phyloP scores from a whole-genome alignment of 2,329 filamentous ascomycete genomes.

The Pseudogymnoascus sp. region DNA sequence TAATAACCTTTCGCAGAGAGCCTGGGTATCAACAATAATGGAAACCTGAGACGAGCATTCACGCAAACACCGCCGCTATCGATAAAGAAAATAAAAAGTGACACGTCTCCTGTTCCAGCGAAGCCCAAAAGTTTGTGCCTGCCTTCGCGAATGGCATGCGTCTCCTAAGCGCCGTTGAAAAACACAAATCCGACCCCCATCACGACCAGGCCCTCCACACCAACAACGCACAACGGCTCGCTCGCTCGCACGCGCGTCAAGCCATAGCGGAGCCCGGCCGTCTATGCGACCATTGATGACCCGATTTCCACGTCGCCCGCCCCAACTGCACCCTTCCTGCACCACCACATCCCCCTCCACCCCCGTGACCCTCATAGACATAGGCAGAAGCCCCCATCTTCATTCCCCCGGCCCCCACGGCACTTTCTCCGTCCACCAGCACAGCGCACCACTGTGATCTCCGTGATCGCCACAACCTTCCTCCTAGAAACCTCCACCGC shows the following conservation, averaged over 20 bases:
- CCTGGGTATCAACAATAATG: no score
- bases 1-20: no score
- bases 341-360: neutral
- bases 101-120: neutral
- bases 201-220: neutral
- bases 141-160: neutral
- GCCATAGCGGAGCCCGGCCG: neutral
- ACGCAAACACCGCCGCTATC: neutral
- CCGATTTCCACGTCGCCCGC: neutral
- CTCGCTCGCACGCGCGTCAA: neutral
- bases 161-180: constrained; percentile 2
- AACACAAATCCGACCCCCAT: neutral
- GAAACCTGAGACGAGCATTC: neutral
- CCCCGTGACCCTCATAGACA: neutral
- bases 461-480: neutral
- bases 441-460: neutral
- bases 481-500: no score
- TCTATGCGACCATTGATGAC: neutral
- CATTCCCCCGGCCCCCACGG: neutral
- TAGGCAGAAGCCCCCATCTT: neutral
- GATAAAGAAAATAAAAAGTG: neutral
- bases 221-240: constrained; percentile 2
- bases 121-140: neutral
- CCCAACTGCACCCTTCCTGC: neutral
- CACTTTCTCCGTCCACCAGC: neutral